A percentile compares a stretch with the other conserved stretches of the same genome.
phyloP scores from a whole-genome alignment of 352 stramenopile genomes.

The Phytophthora palmivora region DNA sequence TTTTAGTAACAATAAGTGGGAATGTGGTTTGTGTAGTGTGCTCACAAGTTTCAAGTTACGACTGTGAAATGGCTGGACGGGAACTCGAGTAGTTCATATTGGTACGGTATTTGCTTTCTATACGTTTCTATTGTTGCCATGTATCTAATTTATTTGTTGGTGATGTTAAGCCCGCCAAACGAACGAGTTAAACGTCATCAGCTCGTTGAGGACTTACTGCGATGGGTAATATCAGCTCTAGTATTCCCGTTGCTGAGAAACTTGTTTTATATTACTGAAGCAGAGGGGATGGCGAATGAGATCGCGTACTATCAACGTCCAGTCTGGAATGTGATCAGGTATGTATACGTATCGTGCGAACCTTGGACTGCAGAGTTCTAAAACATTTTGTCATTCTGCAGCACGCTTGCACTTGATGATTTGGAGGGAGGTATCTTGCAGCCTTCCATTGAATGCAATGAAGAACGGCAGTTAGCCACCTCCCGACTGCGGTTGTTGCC shows the following conservation, averaged over 20 bases:
- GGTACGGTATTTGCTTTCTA: constrained; percentile 23
- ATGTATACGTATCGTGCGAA: not conserved
- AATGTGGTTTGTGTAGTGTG: constrained; percentile 32
- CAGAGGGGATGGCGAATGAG: constrained; percentile 72
- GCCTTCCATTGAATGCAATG: constrained; percentile 12
- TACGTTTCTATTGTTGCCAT: too few species aligned
- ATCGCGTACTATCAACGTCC: constrained; percentile 71
- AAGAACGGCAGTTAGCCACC: constrained; percentile 43
- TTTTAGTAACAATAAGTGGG: constrained; percentile 1
- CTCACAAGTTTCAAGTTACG: constrained; percentile 48
- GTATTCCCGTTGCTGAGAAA: constrained; percentile 68
- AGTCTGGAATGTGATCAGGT: constrained; percentile 73
- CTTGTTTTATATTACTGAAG: constrained; percentile 81
- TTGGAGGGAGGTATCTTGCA: constrained; percentile 54
- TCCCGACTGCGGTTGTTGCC: constrained; percentile 72
- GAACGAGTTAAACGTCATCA: constrained; percentile 54
- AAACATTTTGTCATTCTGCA: constrained; percentile 25
- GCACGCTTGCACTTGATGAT: constrained; percentile 54
- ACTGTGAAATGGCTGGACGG: constrained; percentile 49
- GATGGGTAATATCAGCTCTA: constrained; percentile 50
- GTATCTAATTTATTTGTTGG: too few species aligned
- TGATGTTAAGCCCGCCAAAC: constrained; percentile 54
- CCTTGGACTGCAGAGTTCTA: constrained; percentile 1
- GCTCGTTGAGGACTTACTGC: constrained; percentile 50
- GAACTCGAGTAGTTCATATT: constrained; percentile 28